Conservation (phyloP, 768 basidiomycete species). For the Dioszegia aurantiaca region DNA sequence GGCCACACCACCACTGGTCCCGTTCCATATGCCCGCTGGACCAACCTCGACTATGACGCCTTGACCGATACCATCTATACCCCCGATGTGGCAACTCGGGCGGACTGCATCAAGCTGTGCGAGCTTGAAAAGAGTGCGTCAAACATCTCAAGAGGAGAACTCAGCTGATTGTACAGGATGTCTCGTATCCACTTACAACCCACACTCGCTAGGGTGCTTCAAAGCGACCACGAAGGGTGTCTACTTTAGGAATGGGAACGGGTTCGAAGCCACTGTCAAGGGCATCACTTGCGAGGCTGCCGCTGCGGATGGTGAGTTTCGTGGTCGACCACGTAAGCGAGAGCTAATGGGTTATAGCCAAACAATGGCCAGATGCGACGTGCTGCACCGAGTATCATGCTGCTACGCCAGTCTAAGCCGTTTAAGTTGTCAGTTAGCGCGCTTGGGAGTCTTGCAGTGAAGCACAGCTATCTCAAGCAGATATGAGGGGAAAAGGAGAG, state of each 20-base stretch:
- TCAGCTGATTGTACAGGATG: not conserved
- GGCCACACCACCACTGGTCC: not conserved
- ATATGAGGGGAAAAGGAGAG: too few species aligned
- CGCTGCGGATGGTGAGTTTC: not conserved
- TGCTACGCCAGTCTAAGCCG: not conserved
- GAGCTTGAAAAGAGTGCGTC: not conserved
- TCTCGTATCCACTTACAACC: not conserved
- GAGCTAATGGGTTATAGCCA: not conserved
- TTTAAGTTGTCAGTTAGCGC: too few species aligned
- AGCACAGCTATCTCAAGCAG: too few species aligned
- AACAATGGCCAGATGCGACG: not conserved
- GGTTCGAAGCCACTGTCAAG: not conserved
- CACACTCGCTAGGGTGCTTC: not conserved
- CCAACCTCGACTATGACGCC: not conserved
- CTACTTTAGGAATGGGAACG: not conserved
- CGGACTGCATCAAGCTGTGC: constrained; percentile 3
- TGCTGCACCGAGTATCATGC: constrained; percentile 5
- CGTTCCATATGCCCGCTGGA: not conserved
- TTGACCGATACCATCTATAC: not conserved
- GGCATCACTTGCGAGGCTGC: not conserved
- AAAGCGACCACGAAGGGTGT: not conserved
- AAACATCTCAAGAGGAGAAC: not conserved
- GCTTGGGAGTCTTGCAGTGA: too few species aligned
- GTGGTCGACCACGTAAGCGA: not conserved
- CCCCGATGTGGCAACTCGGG: not conserved